phyloP scores from a whole-genome alignment of 2,329 filamentous ascomycete genomes.

The Mycosphaerella sp. region DNA sequence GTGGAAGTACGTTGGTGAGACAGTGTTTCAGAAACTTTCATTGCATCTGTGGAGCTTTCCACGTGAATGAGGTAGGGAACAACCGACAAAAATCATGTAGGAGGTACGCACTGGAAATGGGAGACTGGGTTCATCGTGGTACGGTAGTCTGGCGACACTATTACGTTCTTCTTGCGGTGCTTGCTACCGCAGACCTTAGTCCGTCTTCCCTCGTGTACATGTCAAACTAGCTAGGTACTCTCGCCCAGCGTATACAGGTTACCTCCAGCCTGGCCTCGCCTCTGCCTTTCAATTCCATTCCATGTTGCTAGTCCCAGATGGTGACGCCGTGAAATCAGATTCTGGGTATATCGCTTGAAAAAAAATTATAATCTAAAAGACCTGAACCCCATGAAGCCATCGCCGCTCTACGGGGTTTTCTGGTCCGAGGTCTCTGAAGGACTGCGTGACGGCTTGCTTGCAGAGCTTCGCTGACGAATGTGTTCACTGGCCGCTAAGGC shows the following conservation, averaged over 20 bases:
- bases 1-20: no score
- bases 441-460: slow-evolving; percentile 25
- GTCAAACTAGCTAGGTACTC: background rate
- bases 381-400: background rate
- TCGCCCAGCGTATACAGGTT: no score
- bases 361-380: slow-evolving; percentile 8
- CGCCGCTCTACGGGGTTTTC: slow-evolving; percentile 10
- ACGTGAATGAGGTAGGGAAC: no score
- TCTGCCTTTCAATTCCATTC: background rate
- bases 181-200: background rate
- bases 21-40: no score
- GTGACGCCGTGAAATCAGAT: slow-evolving; percentile 9
- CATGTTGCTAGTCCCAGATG: background rate
- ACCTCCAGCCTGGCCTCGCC: no score
- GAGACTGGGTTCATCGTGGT: no score
- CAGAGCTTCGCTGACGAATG: slow-evolving; percentile 26
- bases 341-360: slow-evolving; percentile 17
- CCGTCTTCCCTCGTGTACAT: background rate
- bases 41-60: no score
- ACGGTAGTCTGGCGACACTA: no score
- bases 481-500: slow-evolving; percentile 35
- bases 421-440: slow-evolving; percentile 20
- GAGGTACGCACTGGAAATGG: no score
- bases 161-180: no score
- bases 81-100: no score